Base-by-base conservation (phyloP, 805 yeast genomes). In the Wickerhamomyces strasburgensis region DNA sequence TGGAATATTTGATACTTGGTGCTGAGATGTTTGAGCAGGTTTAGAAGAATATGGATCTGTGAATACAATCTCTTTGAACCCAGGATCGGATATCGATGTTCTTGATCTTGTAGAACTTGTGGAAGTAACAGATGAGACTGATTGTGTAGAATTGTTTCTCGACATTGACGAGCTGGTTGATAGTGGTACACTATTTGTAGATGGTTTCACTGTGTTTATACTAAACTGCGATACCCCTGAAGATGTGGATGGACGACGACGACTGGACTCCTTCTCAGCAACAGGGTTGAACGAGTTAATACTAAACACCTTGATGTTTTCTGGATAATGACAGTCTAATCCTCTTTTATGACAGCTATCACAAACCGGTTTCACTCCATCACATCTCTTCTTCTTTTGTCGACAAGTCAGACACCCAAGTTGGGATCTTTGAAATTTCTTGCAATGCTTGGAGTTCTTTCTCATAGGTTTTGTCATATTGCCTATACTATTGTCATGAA, bases 361-460 rank as follows among this genome's bases (percentile, higher is more conserved):
- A 40, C 58, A 54, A 2, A 29, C 31, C 6, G 58, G 58, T 36
- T 47, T 49, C n/a, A 27, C 31, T 30, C 56, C 53, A 41, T 52
- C 57, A 41, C 58, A 54, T 21, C 49, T 54, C 50, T 54, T 54
- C 52, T 54, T 54, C 46, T 54, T 54, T 10, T 52, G 56, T 19
- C 58, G 47, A 29, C 58, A 54, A 29, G 51, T 54, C 5, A 54
- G 38, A 37, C 58, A 54, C 2, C 58, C 58, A 4, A 47, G 47
- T 34, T 54, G 57, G 5, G 58, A 49, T 42, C 58, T 52, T 8
- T 42, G 48, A 32, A 54, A 54, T 33, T 48, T 48, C 33, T 39
- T 54, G 8, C 56, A 51, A 30, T 54, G 58, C 27, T 47, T 54
- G 23, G 48, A 46, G 4, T 33, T 40, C 38, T 39, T 46, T 34